These are phyloP conservation scores for Mycena galericulata DNA, from an alignment of 768 basidiomycete species.

Conservation along the genomic window DNA sequence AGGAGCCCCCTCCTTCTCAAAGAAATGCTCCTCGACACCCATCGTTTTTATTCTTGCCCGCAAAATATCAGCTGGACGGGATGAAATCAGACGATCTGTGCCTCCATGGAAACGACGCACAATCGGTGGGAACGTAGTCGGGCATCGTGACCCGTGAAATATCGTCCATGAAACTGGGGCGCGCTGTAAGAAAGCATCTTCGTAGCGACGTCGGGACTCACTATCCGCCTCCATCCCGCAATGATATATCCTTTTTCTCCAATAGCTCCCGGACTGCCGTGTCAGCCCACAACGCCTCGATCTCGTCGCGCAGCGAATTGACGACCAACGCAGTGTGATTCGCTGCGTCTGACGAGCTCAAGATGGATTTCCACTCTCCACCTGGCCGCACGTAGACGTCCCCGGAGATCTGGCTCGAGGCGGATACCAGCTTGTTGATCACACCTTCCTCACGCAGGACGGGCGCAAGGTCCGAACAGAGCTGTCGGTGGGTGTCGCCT, in stretches of 20 bases:
- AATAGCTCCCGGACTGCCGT: slow-evolving; percentile 64
- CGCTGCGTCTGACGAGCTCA: slow-evolving; percentile 37
- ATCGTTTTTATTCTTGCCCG: slow-evolving; percentile 79
- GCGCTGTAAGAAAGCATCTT: neutral
- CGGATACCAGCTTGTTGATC: slow-evolving; percentile 57
- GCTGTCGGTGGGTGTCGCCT: slow-evolving; percentile 40
- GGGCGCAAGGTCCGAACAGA: slow-evolving; percentile 52
- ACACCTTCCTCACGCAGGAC: slow-evolving; percentile 47
- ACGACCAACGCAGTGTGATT: slow-evolving; percentile 63
- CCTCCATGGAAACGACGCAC: slow-evolving; percentile 48
- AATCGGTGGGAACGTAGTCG: slow-evolving; percentile 73
- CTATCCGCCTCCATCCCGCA: slow-evolving; percentile 79
- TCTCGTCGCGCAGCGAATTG: slow-evolving; percentile 67
- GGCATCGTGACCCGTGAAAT: slow-evolving; percentile 65
- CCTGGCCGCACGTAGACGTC: slow-evolving; percentile 69
- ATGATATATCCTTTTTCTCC: slow-evolving; percentile 58
- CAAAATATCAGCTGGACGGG: slow-evolving; percentile 70
- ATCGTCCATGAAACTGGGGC: slow-evolving; percentile 79
- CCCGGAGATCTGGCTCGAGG: slow-evolving; percentile 63
- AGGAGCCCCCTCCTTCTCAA: slow-evolving; percentile 60
- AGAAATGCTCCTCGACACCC: slow-evolving; percentile 80
- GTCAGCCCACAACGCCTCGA: slow-evolving; percentile 73
- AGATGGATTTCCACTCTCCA: slow-evolving; percentile 66
- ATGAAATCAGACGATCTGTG: neutral
- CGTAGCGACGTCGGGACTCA: too few species aligned